Percentiles rank a stretch among this genome's conserved stretches.
These are phyloP conservation scores for Pythium folliculosum DNA, from an alignment of 352 stramenopile species.

Conservation along the genomic window DNA sequence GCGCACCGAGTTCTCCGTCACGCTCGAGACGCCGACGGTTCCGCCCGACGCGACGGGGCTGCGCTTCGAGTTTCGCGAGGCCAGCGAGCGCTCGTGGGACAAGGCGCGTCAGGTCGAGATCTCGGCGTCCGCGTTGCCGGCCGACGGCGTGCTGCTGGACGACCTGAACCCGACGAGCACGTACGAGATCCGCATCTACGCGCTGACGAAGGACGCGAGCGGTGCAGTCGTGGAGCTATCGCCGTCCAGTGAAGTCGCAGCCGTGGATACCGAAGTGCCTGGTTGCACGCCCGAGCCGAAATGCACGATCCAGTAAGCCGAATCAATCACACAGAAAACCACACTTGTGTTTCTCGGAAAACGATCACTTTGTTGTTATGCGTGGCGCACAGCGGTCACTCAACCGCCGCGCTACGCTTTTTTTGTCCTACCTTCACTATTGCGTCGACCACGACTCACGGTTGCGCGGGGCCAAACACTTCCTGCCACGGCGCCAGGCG, in stretches of 20 bases:
- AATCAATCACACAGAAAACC: not conserved
- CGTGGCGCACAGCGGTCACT: no score
- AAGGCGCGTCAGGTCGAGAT: conserved; percentile 44
- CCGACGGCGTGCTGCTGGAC: conserved; percentile 63
- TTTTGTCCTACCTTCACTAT: conserved; percentile 11
- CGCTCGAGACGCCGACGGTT: conserved; percentile 48
- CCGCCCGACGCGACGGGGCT: conserved; percentile 32
- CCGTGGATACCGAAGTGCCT: conserved; percentile 87
- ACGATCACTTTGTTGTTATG: no score
- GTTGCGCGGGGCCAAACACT: conserved; percentile 8
- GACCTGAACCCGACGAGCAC: conserved; percentile 88
- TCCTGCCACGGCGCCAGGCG: conserved; percentile 18
- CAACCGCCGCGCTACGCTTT: not conserved
- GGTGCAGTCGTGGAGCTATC: conserved; percentile 46
- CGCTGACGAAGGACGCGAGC: conserved; percentile 40
- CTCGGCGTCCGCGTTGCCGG: conserved; percentile 28
- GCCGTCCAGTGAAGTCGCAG: conserved; percentile 65
- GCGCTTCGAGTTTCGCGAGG: conserved; percentile 78
- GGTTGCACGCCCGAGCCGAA: conserved; percentile 71
- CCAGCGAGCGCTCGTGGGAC: conserved; percentile 41
- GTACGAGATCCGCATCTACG: conserved; percentile 85
- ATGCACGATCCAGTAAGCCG: conserved; percentile 36
- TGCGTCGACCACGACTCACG: conserved; percentile 3
- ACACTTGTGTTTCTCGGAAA: not conserved
- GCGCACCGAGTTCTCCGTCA: conserved; percentile 84